phyloP scores from a whole-genome alignment of 2,329 filamentous ascomycete species.

The Colletotrichum musae region DNA sequence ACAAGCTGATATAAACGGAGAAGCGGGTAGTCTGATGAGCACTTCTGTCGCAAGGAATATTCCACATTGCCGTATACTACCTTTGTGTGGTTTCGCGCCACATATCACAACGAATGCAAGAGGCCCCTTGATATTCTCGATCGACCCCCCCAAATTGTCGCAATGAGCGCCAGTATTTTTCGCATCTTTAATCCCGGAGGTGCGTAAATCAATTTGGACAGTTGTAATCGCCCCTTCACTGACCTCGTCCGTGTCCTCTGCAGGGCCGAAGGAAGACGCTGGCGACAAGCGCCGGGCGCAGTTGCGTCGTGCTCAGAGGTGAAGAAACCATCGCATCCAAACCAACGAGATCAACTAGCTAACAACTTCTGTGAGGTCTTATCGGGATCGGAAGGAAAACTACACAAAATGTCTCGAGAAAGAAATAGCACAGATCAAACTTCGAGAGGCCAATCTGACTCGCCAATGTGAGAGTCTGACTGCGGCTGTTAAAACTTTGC shows the following conservation, averaged over 20 bases:
- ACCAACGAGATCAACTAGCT: neutral
- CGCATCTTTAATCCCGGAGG: constrained; percentile 53
- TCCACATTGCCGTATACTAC: neutral
- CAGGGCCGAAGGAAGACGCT: constrained; percentile 46
- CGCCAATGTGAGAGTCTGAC: constrained; percentile 42
- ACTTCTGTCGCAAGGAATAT: neutral
- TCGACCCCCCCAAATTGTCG: neutral
- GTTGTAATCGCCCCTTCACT: neutral
- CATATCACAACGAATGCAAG: neutral
- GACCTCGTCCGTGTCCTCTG: neutral
- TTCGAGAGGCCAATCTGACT: constrained; percentile 44
- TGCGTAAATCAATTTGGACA: constrained; percentile 17
- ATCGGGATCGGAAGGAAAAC: constrained; percentile 49
- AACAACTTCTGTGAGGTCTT: constrained; percentile 41
- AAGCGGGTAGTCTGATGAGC: neutral
- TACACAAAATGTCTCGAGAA: constrained; percentile 48
- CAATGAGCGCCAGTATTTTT: constrained; percentile 45
- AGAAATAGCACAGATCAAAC: constrained; percentile 43
- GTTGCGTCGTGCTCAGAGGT: constrained; percentile 49
- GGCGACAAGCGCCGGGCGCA: constrained; percentile 47
- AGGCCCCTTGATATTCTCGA: neutral
- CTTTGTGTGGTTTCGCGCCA: no score
- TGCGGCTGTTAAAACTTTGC: constrained; percentile 40
- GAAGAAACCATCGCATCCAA: no score
- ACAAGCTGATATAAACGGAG: no score